Evolutionary conservation across 208 protist species (phyloP).

Genomic region (Leptomonas pyrrhocoris): DNA sequence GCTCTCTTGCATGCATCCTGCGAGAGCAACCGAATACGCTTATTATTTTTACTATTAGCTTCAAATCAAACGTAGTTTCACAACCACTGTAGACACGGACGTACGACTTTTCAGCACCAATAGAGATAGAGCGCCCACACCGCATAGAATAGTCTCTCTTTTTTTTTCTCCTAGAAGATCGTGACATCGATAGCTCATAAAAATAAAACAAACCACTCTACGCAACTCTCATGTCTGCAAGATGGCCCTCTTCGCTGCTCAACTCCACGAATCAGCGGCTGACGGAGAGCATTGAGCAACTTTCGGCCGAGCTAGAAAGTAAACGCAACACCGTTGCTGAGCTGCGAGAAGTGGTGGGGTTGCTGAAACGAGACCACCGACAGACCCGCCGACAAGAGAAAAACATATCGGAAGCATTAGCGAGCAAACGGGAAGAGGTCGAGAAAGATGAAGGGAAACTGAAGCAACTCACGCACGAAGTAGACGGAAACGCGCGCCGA

Average conservation of each 20-base stretch:
- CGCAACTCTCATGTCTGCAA: constrained; percentile 36
- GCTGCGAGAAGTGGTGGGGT: constrained; percentile 39
- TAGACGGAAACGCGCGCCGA: constrained; percentile 26
- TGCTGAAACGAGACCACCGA: constrained; percentile 44
- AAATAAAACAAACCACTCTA: background rate
- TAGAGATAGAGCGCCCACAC: no score
- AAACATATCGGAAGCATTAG: constrained; percentile 17
- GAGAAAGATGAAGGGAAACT: constrained; percentile 21
- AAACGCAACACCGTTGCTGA: constrained; percentile 43
- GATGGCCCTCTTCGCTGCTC: constrained; percentile 64
- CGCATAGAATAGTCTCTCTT: no score
- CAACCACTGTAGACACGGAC: background rate
- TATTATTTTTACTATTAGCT: background rate
- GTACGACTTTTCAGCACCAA: background rate
- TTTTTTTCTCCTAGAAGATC: no score
- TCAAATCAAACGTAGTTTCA: background rate
- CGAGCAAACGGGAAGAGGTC: constrained; percentile 6
- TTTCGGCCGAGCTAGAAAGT: constrained; percentile 35
- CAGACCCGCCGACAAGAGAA: constrained; percentile 38
- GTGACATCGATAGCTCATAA: no score
- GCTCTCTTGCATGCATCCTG: background rate
- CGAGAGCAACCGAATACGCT: background rate
- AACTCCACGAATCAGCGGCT: constrained; percentile 69
- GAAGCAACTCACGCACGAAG: constrained; percentile 33
- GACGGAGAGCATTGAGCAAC: constrained; percentile 41